Evolutionary conservation across 345 rosid genomes (phyloP).

Genomic region (Camelina hispida): DNA sequence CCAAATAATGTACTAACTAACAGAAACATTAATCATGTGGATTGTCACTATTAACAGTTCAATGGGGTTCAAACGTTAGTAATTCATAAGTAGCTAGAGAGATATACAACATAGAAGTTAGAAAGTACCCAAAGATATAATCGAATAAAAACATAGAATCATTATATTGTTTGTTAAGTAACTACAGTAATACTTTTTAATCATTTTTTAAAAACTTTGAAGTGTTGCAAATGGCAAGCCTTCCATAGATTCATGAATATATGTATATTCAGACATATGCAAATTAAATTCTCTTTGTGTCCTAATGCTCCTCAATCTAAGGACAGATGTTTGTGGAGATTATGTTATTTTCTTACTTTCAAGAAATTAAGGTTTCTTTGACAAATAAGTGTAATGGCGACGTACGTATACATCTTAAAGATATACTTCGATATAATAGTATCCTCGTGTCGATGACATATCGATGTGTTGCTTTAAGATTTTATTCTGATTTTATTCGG

Average conservation of each 20-base stretch:
- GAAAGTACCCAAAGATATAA: background rate
- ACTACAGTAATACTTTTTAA: background rate
- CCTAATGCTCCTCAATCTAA: constrained; percentile 42
- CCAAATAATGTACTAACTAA: constrained; percentile 1
- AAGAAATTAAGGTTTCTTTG: constrained; percentile 31
- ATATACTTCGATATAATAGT: background rate
- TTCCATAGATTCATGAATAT: constrained; percentile 23
- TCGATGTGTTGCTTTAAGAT: background rate
- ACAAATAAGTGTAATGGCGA: constrained; percentile 29
- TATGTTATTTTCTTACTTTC: constrained; percentile 20
- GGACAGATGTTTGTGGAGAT: constrained; percentile 34
- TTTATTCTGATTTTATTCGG: constrained; percentile 1
- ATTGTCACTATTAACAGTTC: constrained; percentile 14
- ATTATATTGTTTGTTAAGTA: background rate
- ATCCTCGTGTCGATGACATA: constrained; percentile 1
- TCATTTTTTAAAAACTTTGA: background rate
- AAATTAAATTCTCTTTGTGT: background rate
- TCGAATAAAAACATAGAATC: background rate
- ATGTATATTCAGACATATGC: constrained; percentile 21
- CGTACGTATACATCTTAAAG: constrained; percentile 19
- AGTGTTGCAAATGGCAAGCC: constrained; percentile 33
- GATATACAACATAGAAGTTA: background rate
- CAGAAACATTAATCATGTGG: background rate
- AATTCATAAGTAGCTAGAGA: constrained; percentile 3
- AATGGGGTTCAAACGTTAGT: background rate